Evolutionary conservation across 768 basidiomycete genomes (phyloP).

Genomic region (Pluteus cervinus): DNA sequence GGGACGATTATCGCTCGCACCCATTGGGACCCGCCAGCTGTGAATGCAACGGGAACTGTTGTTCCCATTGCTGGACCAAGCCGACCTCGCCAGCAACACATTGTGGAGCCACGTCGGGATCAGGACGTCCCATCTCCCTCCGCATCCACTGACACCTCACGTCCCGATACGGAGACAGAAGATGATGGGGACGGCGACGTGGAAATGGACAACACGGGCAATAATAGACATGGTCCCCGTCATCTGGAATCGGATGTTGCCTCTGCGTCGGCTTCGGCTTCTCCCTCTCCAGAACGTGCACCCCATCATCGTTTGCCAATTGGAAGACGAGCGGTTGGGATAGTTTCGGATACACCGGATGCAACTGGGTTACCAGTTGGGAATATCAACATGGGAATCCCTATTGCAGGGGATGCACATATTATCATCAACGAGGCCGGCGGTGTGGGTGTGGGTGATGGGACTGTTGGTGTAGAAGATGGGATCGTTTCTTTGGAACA

Average conservation of each 20-base stretch:
- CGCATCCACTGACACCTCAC: conserved; percentile 37
- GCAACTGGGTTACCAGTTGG: conserved; percentile 2
- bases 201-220: conserved; percentile 41
- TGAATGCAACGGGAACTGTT: no score
- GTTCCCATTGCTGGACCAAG: neutral
- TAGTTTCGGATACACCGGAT: conserved; percentile 13
- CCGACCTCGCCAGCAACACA: conserved; percentile 11
- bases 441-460: conserved; percentile 15
- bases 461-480: conserved; percentile 59
- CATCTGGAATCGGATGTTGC: no score
- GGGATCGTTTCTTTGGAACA: conserved; percentile 71
- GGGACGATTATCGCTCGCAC: conserved; percentile 70
- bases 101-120: conserved; percentile 13
- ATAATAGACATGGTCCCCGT: no score
- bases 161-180: conserved; percentile 74
- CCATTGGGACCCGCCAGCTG: conserved; percentile 50
- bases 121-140: conserved; percentile 33
- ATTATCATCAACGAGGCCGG: conserved; percentile 29
- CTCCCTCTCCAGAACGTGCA: conserved; percentile 26
- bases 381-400: conserved; percentile 8
- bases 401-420: no score
- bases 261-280: conserved; percentile 22
- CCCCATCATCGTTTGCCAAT: conserved; percentile 13
- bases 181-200: conserved; percentile 66
- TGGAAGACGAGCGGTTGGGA: conserved; percentile 27